Percentiles rank a stretch among this genome's conserved stretches.
These are phyloP conservation scores for Tricholoma flavovirens DNA, from an alignment of 768 basidiomycete genomes.

Conservation along the genomic window DNA sequence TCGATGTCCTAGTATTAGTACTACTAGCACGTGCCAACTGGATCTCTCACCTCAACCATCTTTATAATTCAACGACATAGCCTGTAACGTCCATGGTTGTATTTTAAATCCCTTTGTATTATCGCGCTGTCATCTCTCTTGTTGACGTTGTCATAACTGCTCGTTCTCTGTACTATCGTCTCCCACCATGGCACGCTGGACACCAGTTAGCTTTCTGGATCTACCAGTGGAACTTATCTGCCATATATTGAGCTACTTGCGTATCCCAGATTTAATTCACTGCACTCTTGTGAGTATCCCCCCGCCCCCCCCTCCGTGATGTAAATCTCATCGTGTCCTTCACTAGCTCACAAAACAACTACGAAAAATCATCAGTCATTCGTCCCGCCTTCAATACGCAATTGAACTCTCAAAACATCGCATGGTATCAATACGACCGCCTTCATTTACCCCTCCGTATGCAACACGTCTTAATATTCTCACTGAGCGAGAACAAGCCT, in stretches of 20 bases:
- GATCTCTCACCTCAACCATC: too few species aligned
- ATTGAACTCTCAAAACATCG: conserved; percentile 44
- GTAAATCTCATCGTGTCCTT: conserved; percentile 1
- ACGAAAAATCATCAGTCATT: conserved; percentile 30
- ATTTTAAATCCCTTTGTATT: background rate
- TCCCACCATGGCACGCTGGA: conserved; percentile 2
- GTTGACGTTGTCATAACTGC: background rate
- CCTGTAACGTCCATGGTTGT: background rate
- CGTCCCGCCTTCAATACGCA: conserved; percentile 43
- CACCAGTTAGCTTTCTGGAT: conserved; percentile 17
- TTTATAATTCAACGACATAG: background rate
- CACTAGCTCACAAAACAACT: conserved; percentile 36
- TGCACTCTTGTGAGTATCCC: conserved; percentile 24
- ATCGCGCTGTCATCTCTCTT: background rate
- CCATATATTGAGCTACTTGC: conserved; percentile 28
- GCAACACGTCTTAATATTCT: conserved; percentile 36
- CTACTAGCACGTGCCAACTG: too few species aligned
- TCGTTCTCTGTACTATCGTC: background rate
- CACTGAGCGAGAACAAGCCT: conserved; percentile 39
- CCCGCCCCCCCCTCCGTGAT: background rate
- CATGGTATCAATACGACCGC: conserved; percentile 33
- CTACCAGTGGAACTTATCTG: conserved; percentile 37
- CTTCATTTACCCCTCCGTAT: conserved; percentile 26
- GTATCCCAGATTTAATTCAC: conserved; percentile 29
- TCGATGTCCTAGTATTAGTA: too few species aligned